Evolutionary conservation across 2,329 filamentous ascomycete species (phyloP).

Genomic region (Pyrenochaeta sp.): DNA sequence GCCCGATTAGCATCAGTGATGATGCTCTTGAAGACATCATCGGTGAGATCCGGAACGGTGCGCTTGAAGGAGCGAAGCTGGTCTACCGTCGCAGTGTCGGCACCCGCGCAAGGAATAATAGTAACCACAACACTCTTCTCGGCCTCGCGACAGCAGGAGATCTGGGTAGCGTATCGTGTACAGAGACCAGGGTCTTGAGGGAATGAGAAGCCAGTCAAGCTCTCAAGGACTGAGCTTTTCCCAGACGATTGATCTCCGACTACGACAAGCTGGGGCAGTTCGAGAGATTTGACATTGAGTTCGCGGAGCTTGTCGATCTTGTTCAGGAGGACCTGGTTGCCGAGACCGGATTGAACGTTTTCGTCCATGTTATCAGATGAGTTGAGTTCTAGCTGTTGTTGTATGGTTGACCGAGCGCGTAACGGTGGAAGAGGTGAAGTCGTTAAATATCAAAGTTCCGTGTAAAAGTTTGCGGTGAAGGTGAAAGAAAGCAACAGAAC

Average conservation of each 20-base stretch:
- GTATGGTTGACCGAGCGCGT: background rate
- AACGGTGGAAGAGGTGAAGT: background rate
- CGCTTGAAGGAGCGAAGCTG: background rate
- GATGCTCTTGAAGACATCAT: background rate
- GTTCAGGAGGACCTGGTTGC: conserved; percentile 24
- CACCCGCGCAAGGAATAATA: conserved; percentile 5
- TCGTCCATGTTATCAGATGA: background rate
- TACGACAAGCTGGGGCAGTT: conserved; percentile 40
- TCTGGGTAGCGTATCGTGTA: conserved; percentile 58
- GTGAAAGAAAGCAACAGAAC: background rate
- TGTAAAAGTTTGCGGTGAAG: background rate
- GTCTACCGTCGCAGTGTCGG: background rate
- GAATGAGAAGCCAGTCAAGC: conserved; percentile 48
- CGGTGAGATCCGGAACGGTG: background rate
- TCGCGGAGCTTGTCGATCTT: conserved; percentile 30
- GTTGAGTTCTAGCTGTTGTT: background rate
- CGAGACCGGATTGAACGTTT: conserved; percentile 4
- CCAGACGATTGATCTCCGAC: conserved; percentile 54
- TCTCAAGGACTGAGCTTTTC: conserved; percentile 43
- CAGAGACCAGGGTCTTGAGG: conserved; percentile 53
- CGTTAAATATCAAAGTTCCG: background rate
- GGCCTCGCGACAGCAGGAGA: conserved; percentile 48
- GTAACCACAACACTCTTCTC: conserved; percentile 5
- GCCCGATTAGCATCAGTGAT: background rate
- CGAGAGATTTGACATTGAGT: conserved; percentile 41